Percentiles rank a stretch among this genome's conserved stretches.
Conservation (phyloP, 495 filamentous ascomycete species). For the Podospora didyma region DNA sequence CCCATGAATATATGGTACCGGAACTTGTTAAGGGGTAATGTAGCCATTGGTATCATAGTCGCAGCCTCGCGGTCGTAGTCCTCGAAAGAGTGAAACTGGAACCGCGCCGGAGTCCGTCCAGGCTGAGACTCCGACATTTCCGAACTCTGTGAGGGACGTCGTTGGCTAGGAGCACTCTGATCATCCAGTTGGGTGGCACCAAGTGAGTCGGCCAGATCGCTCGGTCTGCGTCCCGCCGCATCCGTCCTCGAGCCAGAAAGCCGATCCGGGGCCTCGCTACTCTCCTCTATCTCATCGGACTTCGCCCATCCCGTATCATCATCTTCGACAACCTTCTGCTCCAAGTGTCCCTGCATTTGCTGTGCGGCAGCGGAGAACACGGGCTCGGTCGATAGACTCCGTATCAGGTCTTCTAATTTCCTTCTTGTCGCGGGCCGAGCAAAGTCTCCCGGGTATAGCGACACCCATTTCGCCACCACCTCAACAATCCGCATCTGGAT, state of each 20-base stretch:
- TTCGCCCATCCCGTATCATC: slow-evolving; percentile 79
- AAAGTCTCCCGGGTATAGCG: slow-evolving; percentile 90
- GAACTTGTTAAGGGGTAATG: slow-evolving; percentile 62
- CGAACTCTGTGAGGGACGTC: slow-evolving; percentile 45
- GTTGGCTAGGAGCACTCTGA: slow-evolving; percentile 23
- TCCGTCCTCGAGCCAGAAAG: slow-evolving; percentile 16
- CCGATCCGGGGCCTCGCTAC: slow-evolving; percentile 26
- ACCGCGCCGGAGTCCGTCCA: slow-evolving; percentile 23
- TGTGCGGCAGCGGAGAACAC: slow-evolving; percentile 78
- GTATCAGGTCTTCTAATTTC: slow-evolving; percentile 67
- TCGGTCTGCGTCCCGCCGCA: slow-evolving; percentile 14
- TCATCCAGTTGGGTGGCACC: slow-evolving; percentile 43
- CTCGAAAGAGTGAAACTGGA: slow-evolving; percentile 60
- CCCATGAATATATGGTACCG: slow-evolving; percentile 85
- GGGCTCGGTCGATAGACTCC: slow-evolving; percentile 60
- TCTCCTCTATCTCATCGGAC: slow-evolving; percentile 54
- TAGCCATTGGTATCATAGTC: slow-evolving; percentile 58
- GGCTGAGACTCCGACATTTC: slow-evolving; percentile 31
- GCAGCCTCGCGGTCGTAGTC: slow-evolving; percentile 70
- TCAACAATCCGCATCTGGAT: slow-evolving; percentile 80
- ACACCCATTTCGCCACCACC: slow-evolving; percentile 83
- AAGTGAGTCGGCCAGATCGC: slow-evolving; percentile 38
- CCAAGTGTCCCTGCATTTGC: slow-evolving; percentile 66
- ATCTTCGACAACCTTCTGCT: slow-evolving; percentile 65
- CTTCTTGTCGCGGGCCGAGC: slow-evolving; percentile 71